Percentiles rank a stretch among this genome's conserved stretches.
phyloP scores from a whole-genome alignment of 2,329 filamentous ascomycete species.

The Coccinonectria pachysandricola region DNA sequence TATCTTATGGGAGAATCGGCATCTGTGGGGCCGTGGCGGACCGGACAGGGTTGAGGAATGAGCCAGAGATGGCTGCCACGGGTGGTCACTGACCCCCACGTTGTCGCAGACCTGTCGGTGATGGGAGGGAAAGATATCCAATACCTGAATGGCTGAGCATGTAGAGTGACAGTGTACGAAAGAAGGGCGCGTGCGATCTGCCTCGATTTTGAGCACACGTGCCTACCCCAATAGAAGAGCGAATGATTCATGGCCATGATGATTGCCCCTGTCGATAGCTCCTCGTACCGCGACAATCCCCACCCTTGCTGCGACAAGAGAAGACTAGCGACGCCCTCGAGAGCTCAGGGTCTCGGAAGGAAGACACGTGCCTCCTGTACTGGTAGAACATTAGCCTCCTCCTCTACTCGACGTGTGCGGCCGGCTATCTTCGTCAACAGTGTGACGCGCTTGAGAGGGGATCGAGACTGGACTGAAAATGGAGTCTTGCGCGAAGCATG shows the following conservation, averaged over 20 bases:
- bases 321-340: conserved; percentile 1
- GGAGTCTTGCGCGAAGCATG: too few species aligned
- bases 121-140: conserved; percentile 21
- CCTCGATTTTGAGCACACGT: too few species aligned
- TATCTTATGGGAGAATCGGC: conserved; percentile 8
- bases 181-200: conserved; percentile 5
- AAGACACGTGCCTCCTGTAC: conserved; percentile 17
- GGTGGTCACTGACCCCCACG: conserved; percentile 14
- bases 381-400: conserved; percentile 3
- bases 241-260: conserved; percentile 5
- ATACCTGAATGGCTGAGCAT: too few species aligned
- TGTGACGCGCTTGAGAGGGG: too few species aligned
- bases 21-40: conserved; percentile 7
- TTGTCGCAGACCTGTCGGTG: conserved; percentile 16
- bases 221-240: conserved; percentile 14
- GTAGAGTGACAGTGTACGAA: conserved; percentile 4
- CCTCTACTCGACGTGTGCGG: too few species aligned
- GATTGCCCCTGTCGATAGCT: conserved; percentile 2
- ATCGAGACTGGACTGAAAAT: too few species aligned
- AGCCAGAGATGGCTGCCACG: conserved; percentile 10
- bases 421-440: too few species aligned
- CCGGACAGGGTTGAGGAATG: conserved; percentile 9
- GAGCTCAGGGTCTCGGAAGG: conserved; percentile 6
- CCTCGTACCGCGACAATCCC: too few species aligned
- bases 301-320: too few species aligned